Conservation (phyloP, 2,329 filamentous ascomycete species). For the Monosporascus sp. region DNA sequence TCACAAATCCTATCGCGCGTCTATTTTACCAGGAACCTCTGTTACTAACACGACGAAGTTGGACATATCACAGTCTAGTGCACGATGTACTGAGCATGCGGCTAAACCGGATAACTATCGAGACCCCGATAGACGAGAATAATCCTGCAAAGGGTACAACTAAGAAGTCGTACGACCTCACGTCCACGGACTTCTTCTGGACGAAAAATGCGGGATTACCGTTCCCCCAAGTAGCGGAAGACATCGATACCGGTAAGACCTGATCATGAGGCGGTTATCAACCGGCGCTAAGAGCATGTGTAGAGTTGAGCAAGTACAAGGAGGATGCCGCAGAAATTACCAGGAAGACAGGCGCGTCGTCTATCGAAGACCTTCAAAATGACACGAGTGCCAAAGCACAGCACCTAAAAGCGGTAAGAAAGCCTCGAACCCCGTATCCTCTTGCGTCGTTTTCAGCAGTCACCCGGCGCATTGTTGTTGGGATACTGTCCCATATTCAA, state of each 20-base stretch:
- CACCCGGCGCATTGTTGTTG: no score
- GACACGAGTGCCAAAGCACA: conserved; percentile 86
- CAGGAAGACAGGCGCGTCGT: conserved; percentile 87
- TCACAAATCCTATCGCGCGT: background rate
- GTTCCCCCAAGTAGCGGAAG: conserved; percentile 93
- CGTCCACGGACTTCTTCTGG: conserved; percentile 93
- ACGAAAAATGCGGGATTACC: conserved; percentile 82
- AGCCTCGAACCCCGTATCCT: no score
- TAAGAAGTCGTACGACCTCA: conserved; percentile 88
- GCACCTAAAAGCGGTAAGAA: conserved; percentile 69
- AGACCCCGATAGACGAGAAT: conserved; percentile 72
- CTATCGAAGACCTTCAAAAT: conserved; percentile 86
- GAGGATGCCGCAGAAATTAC: conserved; percentile 92
- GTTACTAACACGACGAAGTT: conserved; percentile 26
- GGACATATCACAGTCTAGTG: conserved; percentile 70
- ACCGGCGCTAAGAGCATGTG: background rate
- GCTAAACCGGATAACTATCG: conserved; percentile 90
- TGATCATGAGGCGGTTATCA: background rate
- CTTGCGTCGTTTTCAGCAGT: no score
- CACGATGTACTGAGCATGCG: conserved; percentile 69
- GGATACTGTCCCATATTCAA: no score
- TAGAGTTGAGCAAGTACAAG: conserved; percentile 86
- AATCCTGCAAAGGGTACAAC: conserved; percentile 69
- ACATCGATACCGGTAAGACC: conserved; percentile 63
- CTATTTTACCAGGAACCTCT: background rate